These are phyloP conservation scores for Naganishia sp. DNA, from an alignment of 1,284 basidiomycete genomes.

Conservation along the genomic window DNA sequence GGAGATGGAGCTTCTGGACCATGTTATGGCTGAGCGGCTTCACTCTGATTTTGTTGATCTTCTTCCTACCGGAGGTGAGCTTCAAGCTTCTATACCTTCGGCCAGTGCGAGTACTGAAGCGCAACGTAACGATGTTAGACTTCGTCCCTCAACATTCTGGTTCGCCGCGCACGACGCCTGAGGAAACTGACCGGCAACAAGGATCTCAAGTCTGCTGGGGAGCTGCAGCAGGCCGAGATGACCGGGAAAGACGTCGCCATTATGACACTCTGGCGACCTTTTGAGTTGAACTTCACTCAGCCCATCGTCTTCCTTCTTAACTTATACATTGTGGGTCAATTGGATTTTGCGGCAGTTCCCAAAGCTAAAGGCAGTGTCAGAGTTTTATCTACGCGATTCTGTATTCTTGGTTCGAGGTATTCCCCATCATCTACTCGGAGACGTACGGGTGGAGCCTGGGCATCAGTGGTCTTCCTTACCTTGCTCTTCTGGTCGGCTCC, in stretches of 20 bases:
- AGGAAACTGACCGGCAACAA: conserved; percentile 51
- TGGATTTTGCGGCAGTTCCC: neutral
- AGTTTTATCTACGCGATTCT: conserved; percentile 21
- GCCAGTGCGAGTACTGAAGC: neutral
- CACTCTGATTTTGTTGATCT: conserved; percentile 35
- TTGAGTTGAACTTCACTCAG: conserved; percentile 43
- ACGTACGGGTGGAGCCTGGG: conserved; percentile 41
- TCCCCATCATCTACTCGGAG: conserved; percentile 41
- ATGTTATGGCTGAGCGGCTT: conserved; percentile 39
- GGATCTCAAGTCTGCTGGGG: conserved; percentile 46
- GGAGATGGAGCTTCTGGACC: conserved; percentile 46
- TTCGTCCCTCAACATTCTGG: conserved; percentile 46
- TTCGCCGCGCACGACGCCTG: conserved; percentile 47
- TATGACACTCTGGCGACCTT: conserved; percentile 40
- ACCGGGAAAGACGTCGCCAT: conserved; percentile 32
- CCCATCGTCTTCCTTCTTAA: conserved; percentile 46
- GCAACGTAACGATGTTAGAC: conserved; percentile 35
- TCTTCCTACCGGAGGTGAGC: conserved; percentile 48
- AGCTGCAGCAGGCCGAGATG: conserved; percentile 40
- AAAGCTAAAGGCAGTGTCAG: neutral
- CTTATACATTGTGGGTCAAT: conserved; percentile 35
- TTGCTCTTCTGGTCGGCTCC: conserved; percentile 42
- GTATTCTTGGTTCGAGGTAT: conserved; percentile 33
- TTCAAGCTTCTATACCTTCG: neutral
- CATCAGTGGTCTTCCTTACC: conserved; percentile 39